Percentiles rank a stretch among this genome's conserved stretches.
Conservation (phyloP, 148 eudicot genomes). For the Pharnaceum exiguum region DNA sequence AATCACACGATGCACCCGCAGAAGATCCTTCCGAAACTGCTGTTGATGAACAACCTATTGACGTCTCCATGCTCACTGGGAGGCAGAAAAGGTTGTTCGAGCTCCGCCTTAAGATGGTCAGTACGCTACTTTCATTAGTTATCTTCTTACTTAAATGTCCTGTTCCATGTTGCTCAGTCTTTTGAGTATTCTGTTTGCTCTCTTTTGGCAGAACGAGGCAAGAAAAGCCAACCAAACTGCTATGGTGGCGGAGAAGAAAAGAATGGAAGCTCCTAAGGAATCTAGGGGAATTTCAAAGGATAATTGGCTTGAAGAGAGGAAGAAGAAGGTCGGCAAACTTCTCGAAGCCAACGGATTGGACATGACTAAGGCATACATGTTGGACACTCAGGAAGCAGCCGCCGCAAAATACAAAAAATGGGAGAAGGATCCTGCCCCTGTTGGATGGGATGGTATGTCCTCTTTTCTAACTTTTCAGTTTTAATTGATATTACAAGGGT, state of each 20-base stretch:
- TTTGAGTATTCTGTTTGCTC: constrained; percentile 2
- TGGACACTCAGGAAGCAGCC: constrained; percentile 92
- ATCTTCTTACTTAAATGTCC: too few species aligned
- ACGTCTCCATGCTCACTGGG: constrained; percentile 53
- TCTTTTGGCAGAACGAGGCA: constrained; percentile 61
- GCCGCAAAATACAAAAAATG: constrained; percentile 85
- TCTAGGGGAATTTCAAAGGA: constrained; percentile 93
- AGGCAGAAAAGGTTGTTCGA: constrained; percentile 79
- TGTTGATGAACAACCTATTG: constrained; percentile 30
- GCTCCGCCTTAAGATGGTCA: constrained; percentile 81
- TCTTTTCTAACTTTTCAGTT: too few species aligned
- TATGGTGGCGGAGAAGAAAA: constrained; percentile 79
- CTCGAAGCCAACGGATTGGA: constrained; percentile 89
- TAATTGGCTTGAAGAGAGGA: constrained; percentile 95
- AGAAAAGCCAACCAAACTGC: constrained; percentile 83
- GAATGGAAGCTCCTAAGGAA: constrained; percentile 68
- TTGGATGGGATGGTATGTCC: constrained; percentile 92
- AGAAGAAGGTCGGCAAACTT: constrained; percentile 89
- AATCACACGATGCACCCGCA: constrained; percentile 31
- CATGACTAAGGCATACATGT: constrained; percentile 89
- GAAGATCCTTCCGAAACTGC: constrained; percentile 35
- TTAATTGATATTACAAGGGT: too few species aligned
- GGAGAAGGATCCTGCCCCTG: constrained; percentile 94
- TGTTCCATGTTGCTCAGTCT: too few species aligned
- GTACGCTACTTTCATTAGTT: neutral